Evolutionary conservation across 208 protist species (phyloP).

Genomic region (Leptomonas pyrrhocoris): DNA sequence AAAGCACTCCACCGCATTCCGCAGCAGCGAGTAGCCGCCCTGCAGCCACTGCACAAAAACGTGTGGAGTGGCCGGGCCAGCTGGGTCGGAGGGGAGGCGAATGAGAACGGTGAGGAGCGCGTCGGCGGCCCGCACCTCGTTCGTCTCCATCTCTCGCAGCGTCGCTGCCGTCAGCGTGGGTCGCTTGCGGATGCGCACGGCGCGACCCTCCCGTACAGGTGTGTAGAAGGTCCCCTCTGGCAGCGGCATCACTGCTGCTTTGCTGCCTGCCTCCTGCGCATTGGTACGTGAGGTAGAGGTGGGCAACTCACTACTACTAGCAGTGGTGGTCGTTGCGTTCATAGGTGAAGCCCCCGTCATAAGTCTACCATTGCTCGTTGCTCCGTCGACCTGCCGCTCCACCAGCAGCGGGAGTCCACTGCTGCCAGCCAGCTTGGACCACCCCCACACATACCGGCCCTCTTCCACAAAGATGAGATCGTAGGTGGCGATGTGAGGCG

Average conservation of each 20-base stretch:
- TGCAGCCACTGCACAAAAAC: slow-evolving; percentile 72
- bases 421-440: slow-evolving; percentile 65
- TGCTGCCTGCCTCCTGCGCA: background rate
- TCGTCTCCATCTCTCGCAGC: slow-evolving; percentile 57
- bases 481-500: slow-evolving; percentile 37
- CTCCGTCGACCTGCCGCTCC: slow-evolving; percentile 22
- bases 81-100: slow-evolving; percentile 1
- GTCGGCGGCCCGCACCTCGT: slow-evolving; percentile 69
- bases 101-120: slow-evolving; percentile 37
- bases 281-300: background rate
- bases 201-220: slow-evolving; percentile 36
- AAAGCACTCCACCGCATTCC: slow-evolving; percentile 50
- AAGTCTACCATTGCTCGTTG: background rate
- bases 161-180: slow-evolving; percentile 42
- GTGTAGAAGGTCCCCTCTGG: slow-evolving; percentile 56
- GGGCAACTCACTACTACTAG: background rate
- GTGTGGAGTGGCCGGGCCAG: slow-evolving; percentile 3
- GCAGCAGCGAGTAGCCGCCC: slow-evolving; percentile 68
- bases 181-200: slow-evolving; percentile 56
- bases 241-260: slow-evolving; percentile 17
- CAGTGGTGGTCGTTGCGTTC: background rate
- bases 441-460: slow-evolving; percentile 73
- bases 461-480: slow-evolving; percentile 36
- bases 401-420: slow-evolving; percentile 55
- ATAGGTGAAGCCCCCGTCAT: background rate